Base-by-base conservation (phyloP, 768 basidiomycete genomes). In the Trametes cinnabarina region DNA sequence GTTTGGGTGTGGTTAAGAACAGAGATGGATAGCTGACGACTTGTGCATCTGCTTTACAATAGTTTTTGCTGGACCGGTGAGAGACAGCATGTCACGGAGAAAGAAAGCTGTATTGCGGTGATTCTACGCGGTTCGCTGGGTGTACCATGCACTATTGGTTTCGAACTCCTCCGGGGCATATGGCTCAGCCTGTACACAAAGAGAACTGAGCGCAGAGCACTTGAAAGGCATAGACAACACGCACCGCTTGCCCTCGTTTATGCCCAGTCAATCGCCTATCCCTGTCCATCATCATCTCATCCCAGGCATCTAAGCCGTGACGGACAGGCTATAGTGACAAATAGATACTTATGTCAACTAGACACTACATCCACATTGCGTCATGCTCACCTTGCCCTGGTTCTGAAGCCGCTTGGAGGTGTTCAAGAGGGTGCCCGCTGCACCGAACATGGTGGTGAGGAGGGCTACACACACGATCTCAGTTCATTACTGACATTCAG, bases 281-380 rank as follows among this genome's bases (percentile, higher is more conserved):
- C 55, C 96, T 80, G 67, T 86, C 83, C 87, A 98, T 93, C 93
- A 98, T 92, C 89, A 91, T 92, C 51, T 90, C 82, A 61, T 98
- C 96, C 94, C 93, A 98, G 20, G 81, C 73, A 68, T 98, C 96
- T 32, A 96, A 69, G 51, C 85, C 81, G 68, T 94, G 95, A 47
- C 96, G 83, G 42, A 64, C 46, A 28, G 64, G 69, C 69, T 68
- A 14, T 8, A 22, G 22, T n/a, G n/a, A n/a, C n/a, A n/a, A n/a
- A n/a, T 17, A 2, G 10, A 25, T 26, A 22, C 25, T 14, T 4
- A n/a, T 20, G 12, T 20, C 12, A 1, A 20, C 4, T 10, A 30
- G 40, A 14, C 34, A 34, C 34, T 28, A 34, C 19, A 42, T 14
- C 15, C 3, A 34, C n/a, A 41, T 11, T 2, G 6, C 37, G 17